These are phyloP conservation scores for Allantophomopsis cytisporea DNA, from an alignment of 2,329 filamentous ascomycete genomes.

Conservation along the genomic window DNA sequence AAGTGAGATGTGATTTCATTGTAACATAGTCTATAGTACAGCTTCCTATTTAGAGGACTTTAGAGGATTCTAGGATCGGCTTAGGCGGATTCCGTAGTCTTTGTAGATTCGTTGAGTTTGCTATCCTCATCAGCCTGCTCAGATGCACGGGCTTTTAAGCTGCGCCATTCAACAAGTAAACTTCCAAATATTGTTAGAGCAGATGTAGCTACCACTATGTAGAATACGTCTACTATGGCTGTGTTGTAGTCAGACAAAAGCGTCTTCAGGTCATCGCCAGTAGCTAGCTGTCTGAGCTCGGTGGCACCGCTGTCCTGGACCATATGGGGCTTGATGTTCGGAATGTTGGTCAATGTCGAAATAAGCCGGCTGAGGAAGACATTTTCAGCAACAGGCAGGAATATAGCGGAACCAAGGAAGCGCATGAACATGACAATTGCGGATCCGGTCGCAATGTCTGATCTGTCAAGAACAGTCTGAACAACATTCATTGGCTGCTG, in stretches of 20 bases:
- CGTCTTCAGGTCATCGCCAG: neutral
- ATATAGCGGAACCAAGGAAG: constrained; percentile 21
- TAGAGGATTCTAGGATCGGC: no score
- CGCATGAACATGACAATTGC: constrained; percentile 18
- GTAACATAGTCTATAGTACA: no score
- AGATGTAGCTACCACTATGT: constrained; percentile 40
- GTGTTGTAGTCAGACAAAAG: constrained; percentile 1
- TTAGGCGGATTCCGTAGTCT: no score
- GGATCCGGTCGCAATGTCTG: constrained; percentile 24
- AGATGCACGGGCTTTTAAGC: constrained; percentile 17
- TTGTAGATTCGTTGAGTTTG: no score
- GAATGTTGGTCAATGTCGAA: constrained; percentile 18
- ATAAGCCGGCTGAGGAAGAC: constrained; percentile 23
- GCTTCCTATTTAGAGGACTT: no score
- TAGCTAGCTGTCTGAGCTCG: neutral
- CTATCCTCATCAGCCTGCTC: neutral
- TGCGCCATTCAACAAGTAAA: constrained; percentile 42
- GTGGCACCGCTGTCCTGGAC: constrained; percentile 21
- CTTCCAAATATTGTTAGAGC: constrained; percentile 39
- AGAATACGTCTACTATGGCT: constrained; percentile 28
- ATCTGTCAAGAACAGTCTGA: constrained; percentile 9
- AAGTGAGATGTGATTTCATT: no score
- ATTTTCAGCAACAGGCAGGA: constrained; percentile 25
- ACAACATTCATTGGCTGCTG: constrained; percentile 7
- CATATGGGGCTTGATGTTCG: constrained; percentile 6